Percentiles rank a stretch among this genome's conserved stretches.
These are phyloP conservation scores for Rosellinia necatrix DNA, from an alignment of 2,329 filamentous ascomycete species.

Conservation along the genomic window DNA sequence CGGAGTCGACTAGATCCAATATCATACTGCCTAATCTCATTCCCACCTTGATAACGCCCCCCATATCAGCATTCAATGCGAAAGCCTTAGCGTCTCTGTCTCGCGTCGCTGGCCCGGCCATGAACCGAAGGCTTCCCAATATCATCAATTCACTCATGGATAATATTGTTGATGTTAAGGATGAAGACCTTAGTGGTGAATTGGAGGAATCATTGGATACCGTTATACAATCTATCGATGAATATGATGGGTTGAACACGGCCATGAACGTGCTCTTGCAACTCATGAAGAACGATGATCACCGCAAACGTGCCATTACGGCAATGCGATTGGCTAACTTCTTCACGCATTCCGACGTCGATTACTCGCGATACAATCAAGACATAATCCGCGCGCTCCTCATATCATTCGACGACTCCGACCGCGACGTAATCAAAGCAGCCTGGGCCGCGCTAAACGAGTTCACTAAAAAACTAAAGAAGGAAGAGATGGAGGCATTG, in stretches of 20 bases:
- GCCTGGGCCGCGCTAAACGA: conserved; percentile 86
- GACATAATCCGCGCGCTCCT: conserved; percentile 90
- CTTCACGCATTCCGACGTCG: conserved; percentile 78
- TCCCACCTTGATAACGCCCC: conserved; percentile 85
- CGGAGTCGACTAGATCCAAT: conserved; percentile 90
- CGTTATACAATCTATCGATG: conserved; percentile 89
- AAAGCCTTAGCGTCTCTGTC: conserved; percentile 91
- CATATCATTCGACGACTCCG: conserved; percentile 88
- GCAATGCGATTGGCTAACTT: conserved; percentile 83
- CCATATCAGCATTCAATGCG: conserved; percentile 93
- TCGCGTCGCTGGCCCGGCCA: conserved; percentile 84
- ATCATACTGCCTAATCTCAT: conserved; percentile 96
- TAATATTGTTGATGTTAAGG: conserved; percentile 78
- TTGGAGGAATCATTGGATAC: conserved; percentile 83
- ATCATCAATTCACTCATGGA: conserved; percentile 96
- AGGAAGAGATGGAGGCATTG: conserved; percentile 97
- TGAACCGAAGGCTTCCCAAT: conserved; percentile 86
- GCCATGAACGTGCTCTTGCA: conserved; percentile 92
- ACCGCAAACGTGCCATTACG: conserved; percentile 78
- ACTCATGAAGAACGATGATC: conserved; percentile 90
- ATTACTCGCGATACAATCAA: conserved; percentile 95
- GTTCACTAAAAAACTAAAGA: conserved; percentile 86
- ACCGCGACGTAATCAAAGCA: conserved; percentile 82
- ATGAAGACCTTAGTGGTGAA: conserved; percentile 74
- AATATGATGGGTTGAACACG: conserved; percentile 93